These are phyloP conservation scores for Tylopilus intermedius DNA, from an alignment of 768 basidiomycete genomes.

Conservation along the genomic window DNA sequence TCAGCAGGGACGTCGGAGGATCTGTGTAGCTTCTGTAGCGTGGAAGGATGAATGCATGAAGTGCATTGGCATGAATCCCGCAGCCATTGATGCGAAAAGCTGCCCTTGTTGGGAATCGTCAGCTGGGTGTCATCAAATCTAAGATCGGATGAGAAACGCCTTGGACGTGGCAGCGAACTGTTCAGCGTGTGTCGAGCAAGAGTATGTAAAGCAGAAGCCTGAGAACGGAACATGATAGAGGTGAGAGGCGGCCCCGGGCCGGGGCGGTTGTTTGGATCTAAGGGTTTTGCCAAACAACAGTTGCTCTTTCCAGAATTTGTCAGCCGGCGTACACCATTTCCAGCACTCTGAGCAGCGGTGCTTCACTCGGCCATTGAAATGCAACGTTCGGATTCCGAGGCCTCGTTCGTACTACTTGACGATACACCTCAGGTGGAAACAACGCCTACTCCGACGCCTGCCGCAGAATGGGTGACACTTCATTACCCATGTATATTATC, in stretches of 20 bases:
- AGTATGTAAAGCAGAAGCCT: no score
- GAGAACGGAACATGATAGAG: slow-evolving; percentile 6
- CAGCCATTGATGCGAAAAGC: slow-evolving; percentile 71
- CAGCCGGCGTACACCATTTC: neutral
- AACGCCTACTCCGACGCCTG: neutral
- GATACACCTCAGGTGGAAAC: slow-evolving; percentile 2
- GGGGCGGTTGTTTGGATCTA: slow-evolving; percentile 26
- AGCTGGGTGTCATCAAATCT: slow-evolving; percentile 12
- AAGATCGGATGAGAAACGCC: slow-evolving; percentile 8
- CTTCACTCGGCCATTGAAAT: slow-evolving; percentile 6
- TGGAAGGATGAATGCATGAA: slow-evolving; percentile 70
- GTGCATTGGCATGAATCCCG: slow-evolving; percentile 80
- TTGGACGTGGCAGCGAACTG: neutral
- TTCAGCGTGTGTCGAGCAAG: neutral
- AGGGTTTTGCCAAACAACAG: slow-evolving; percentile 30
- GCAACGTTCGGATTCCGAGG: slow-evolving; percentile 37
- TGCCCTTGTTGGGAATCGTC: slow-evolving; percentile 32
- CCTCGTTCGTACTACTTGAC: slow-evolving; percentile 47
- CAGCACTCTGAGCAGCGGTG: neutral
- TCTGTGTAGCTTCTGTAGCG: slow-evolving; percentile 69
- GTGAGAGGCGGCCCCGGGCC: no score
- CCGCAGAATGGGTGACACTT: slow-evolving; percentile 2
- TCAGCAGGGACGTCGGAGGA: slow-evolving; percentile 60
- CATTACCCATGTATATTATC: neutral
- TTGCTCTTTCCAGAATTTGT: slow-evolving; percentile 1